These are phyloP conservation scores for Sporothrix pallida DNA, from an alignment of 2,329 filamentous ascomycete species.

Conservation along the genomic window DNA sequence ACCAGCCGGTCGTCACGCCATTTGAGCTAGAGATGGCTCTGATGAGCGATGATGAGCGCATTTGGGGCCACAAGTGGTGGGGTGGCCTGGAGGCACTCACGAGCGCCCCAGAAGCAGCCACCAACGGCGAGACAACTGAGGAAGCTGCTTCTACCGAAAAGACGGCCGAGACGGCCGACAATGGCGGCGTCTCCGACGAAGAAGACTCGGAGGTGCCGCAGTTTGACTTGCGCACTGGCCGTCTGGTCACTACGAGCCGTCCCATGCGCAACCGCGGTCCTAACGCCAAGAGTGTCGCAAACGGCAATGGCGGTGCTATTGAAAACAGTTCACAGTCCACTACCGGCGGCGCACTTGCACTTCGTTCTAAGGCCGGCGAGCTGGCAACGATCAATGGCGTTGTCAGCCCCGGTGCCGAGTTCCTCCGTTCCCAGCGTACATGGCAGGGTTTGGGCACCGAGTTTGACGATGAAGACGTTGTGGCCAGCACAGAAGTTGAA, in stretches of 20 bases:
- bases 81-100: conserved; percentile 77
- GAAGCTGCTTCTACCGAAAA: background rate
- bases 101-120: conserved; percentile 37
- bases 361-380: conserved; percentile 62
- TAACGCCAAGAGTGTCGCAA: conserved; percentile 10
- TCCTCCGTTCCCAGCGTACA: conserved; percentile 77
- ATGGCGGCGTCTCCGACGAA: conserved; percentile 47
- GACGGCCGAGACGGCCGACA: conserved; percentile 38
- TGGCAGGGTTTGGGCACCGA: conserved; percentile 94
- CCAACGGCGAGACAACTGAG: conserved; percentile 25
- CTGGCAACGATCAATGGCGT: conserved; percentile 82
- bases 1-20: conserved; percentile 88
- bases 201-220: conserved; percentile 82
- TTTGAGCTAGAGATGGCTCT: conserved; percentile 87
- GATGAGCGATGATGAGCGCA: conserved; percentile 72
- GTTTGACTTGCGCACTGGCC: conserved; percentile 89
- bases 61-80: conserved; percentile 90
- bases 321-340: conserved; percentile 33
- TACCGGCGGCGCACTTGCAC: conserved; percentile 60
- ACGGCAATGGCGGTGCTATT: conserved; percentile 37
- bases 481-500: conserved; percentile 71
- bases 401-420: conserved; percentile 91
- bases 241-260: conserved; percentile 77
- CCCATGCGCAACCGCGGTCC: conserved; percentile 64
- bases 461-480: conserved; percentile 59